A percentile compares a stretch with the other conserved stretches of the same genome.
Conservation (phyloP, 352 stramenopile species). For the Thalassiosira pacifica region DNA sequence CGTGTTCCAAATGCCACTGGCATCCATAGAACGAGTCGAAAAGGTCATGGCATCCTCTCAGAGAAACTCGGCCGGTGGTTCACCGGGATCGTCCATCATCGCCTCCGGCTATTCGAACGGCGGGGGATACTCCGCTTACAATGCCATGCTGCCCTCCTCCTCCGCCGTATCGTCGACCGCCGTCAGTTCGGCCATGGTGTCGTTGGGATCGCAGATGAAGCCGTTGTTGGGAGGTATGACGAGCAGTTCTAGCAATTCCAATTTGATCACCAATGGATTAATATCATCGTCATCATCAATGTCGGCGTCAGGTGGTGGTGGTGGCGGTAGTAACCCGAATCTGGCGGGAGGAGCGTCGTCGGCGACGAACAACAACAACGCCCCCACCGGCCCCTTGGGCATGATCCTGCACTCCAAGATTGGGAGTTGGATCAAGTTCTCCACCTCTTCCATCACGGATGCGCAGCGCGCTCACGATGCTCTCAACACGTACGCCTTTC, state of each 20-base stretch:
- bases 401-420: conserved; percentile 79
- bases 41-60: conserved; percentile 63
- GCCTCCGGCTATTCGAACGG: too few relatives aligned
- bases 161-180: conserved; percentile 25
- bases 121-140: too few relatives aligned
- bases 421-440: conserved; percentile 76
- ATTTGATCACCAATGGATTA: conserved; percentile 35
- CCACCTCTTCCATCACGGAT: conserved; percentile 74
- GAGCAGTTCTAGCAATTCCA: conserved; percentile 20
- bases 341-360: background rate
- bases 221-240: conserved; percentile 41
- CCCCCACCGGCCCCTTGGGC: conserved; percentile 55
- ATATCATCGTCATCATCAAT: too few relatives aligned
- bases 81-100: too few relatives aligned
- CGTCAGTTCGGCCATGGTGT: conserved; percentile 46
- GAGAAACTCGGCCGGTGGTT: conserved; percentile 10
- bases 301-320: background rate
- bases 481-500: conserved; percentile 85
- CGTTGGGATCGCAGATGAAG: conserved; percentile 61
- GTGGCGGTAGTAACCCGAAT: conserved; percentile 16
- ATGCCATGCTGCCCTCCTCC: conserved; percentile 45
- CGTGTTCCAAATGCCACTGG: conserved; percentile 80
- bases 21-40: conserved; percentile 83
- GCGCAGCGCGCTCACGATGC: conserved; percentile 73
- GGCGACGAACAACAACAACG: background rate